Conservation (phyloP, 768 basidiomycete species). For the Hirschioporus abietinus region DNA sequence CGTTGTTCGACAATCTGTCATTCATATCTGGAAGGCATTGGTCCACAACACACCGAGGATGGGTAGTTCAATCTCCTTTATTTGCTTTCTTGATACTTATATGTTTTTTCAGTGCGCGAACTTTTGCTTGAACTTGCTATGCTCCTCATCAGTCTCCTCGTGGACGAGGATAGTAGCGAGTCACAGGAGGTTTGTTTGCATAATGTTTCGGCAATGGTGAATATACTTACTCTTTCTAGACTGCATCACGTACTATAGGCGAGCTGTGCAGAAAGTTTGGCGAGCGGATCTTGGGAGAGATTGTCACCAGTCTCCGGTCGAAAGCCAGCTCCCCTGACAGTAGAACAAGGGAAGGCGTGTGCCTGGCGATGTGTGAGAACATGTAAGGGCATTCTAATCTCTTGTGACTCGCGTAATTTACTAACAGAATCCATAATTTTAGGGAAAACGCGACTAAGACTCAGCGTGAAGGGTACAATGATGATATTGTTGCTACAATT, state of each 20-base stretch:
- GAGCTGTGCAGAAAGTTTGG: no score
- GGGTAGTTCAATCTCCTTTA: conserved; percentile 40
- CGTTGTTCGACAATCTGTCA: conserved; percentile 82
- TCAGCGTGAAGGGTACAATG: conserved; percentile 84
- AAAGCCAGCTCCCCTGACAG: no score
- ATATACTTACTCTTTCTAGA: conserved; percentile 37
- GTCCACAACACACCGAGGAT: conserved; percentile 93
- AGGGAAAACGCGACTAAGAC: conserved; percentile 79
- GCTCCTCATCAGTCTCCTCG: conserved; percentile 73
- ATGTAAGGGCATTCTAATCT: no score
- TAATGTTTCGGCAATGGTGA: not conserved
- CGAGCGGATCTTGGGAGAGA: no score
- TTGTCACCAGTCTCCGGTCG: no score
- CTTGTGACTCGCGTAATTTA: conserved; percentile 5
- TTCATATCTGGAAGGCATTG: conserved; percentile 97
- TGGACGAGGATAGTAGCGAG: conserved; percentile 65
- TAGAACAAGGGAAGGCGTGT: no score
- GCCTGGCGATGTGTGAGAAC: conserved; percentile 80
- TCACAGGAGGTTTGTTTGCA: conserved; percentile 71
- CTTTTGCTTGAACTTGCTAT: conserved; percentile 80
- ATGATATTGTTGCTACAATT: conserved; percentile 81
- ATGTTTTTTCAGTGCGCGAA: conserved; percentile 63
- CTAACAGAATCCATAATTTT: conserved; percentile 34
- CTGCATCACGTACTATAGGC: conserved; percentile 83
- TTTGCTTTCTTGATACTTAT: no score